Base-by-base conservation (phyloP, 208 protist genomes). In the Blechomonas ayalai region DNA sequence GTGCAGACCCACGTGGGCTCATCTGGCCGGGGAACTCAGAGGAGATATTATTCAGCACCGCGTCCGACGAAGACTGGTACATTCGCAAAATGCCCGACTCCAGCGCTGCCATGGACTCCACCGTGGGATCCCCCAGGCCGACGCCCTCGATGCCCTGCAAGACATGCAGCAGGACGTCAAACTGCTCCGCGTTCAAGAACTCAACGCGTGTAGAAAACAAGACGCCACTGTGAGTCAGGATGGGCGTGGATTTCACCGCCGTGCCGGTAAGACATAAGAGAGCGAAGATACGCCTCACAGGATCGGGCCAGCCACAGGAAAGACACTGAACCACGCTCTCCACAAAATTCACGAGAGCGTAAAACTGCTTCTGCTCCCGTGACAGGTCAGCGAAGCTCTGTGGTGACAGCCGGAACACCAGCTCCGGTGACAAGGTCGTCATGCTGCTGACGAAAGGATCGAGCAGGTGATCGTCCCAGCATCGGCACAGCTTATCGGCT, bases 301-400 rank as follows among this genome's bases (percentile, higher is more conserved):
- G 39, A 35, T 25, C 40, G 6, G 84, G 80, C 84, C 84, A 92
- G 19, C 84, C 80, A 38, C 63, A 73, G 10, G 50, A 45, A 3
- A 83, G 64, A 15, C 64, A 34, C 44, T 83, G 60, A 22, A 87
- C 40, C 5, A 78, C 69, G 12, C 51, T 49, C 38, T 89, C 77
- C 18, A 81, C 18, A 50, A 67, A 82, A 43, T 85, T 79, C 38
- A 69, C 52, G 16, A 73, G 20, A 6, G 69, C 74, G 52, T 83
- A 90, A 51, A 82, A 90, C 39, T 68, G 66, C 47, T 78, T 81
- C 29, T 81, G 67, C n/a, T 40, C 26, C 5, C 45, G 32, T n/a
- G 73, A 6, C 16, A 90, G 54, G 38, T 73, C 71, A n/a, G 63
- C 55, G 47, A 87, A 85, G 10, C 51, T 49, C 38, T 79, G 73